A percentile compares a stretch with the other conserved stretches of the same genome.
phyloP scores from a whole-genome alignment of 495 filamentous ascomycete genomes.

The Penicillium chermesinum region DNA sequence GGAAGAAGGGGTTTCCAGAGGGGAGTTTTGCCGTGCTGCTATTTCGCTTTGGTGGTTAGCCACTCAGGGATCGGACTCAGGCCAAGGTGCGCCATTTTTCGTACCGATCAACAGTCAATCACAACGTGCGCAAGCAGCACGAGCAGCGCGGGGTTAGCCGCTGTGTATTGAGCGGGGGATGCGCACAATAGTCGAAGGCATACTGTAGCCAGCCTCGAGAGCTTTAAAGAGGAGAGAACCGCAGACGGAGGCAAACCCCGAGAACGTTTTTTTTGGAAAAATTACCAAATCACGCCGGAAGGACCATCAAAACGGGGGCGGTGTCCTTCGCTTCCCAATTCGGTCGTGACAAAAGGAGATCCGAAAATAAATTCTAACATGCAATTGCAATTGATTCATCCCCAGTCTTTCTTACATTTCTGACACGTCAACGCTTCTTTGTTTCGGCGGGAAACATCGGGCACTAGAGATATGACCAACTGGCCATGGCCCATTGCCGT shows the following conservation, averaged over 20 bases:
- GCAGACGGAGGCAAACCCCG: conserved; percentile 10
- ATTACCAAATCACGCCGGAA: neutral
- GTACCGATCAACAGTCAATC: neutral
- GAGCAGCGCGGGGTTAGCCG: conserved; percentile 2
- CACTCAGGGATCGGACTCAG: neutral
- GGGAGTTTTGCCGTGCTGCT: conserved; percentile 18
- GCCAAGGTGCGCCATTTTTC: neutral
- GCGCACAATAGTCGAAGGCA: neutral
- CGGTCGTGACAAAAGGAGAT: no score
- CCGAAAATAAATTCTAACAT: no score
- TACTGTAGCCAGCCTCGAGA: neutral
- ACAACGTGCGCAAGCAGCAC: neutral
- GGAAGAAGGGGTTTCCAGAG: conserved; percentile 8
- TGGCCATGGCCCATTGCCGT: neutral
- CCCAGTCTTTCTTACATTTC: no score
- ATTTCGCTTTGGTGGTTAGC: neutral
- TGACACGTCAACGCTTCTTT: no score
- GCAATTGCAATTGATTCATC: no score
- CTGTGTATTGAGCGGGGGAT: neutral
- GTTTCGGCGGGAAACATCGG: no score
- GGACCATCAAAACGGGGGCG: conserved; percentile 13
- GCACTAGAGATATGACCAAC: neutral
- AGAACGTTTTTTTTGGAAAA: neutral
- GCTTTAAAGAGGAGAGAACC: conserved; percentile 5
- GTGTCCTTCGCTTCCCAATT: conserved; percentile 4